A percentile compares a stretch with the other conserved stretches of the same genome.
Evolutionary conservation across 2,329 filamentous ascomycete genomes (phyloP).

Genomic region (Penicillium hordei): DNA sequence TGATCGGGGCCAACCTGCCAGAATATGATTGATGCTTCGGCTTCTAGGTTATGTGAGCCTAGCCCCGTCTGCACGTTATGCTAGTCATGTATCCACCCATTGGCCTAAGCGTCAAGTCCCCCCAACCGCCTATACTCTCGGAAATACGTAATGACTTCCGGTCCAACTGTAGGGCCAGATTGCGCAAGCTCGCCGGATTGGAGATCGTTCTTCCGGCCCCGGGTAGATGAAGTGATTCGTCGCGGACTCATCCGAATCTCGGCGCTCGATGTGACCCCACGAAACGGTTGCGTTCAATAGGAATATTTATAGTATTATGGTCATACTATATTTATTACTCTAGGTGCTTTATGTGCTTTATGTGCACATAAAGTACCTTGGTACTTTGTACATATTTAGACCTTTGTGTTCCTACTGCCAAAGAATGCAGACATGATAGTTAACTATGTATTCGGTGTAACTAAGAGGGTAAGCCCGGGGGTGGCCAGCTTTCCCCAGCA

Average conservation of each 20-base stretch:
- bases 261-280: constrained; percentile 13
- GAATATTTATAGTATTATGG: background rate
- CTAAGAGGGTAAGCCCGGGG: background rate
- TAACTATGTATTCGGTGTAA: background rate
- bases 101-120: constrained; percentile 4
- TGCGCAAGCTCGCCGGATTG: constrained; percentile 13
- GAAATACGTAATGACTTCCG: constrained; percentile 7
- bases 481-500: background rate
- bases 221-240: constrained; percentile 20
- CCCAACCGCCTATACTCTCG: background rate
- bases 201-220: constrained; percentile 12
- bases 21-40: background rate
- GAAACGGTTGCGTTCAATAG: constrained; percentile 5
- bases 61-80: background rate
- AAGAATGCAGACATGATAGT: background rate
- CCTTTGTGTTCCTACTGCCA: background rate
- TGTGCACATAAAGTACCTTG: background rate
- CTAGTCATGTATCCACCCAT: constrained; percentile 1
- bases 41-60: background rate
- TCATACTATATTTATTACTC: background rate
- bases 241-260: constrained; percentile 19
- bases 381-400: background rate
- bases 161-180: background rate
- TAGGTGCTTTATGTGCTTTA: background rate
- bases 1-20: background rate